Evolutionary conservation across 495 filamentous ascomycete genomes (phyloP), one percentile per base, ranked within the genome.

Genomic region (Hypoxylon fragiforme): DNA sequence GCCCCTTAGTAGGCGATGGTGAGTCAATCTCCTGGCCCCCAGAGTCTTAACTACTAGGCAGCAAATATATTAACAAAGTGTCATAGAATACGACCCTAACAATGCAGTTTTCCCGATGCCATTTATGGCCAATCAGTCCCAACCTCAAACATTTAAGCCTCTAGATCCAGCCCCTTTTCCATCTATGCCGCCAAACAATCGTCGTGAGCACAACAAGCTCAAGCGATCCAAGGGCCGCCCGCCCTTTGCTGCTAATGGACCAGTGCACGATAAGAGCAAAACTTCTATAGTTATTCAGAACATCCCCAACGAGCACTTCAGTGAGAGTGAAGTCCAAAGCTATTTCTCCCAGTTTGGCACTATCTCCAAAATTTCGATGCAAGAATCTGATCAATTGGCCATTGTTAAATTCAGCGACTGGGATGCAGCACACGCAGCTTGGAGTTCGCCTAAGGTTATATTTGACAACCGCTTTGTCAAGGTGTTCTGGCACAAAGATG

Each of bases 381-480:
- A 91, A 64, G 75, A 83, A 1, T 85, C 88, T 62, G 91, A 89
- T 61, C 79, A 82, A 36, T 69, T 96, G 8, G 92, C 94, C 7
- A 74, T 92, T 35, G 82, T 98, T 60, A 94, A 89, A 54, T 97
- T 82, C 42, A 82, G 84, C 30, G 80, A 76, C 42, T 90, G 87
- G 75, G 78, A 77, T 9, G 75, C 85, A 34, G 94, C 94, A 12
- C 85, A 87, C 56, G 80, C 83, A 13, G 94, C 94, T 1, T 97
- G 91, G 72, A 84, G 85, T 12, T 96, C 90, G 32, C 94, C 94
- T 0, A 95, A 95, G 65, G 89, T 90, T 39, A 90, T 98, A 41
- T 98, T 98, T 62, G 91, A 96, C 55, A 98, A 98, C 57, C 81
- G 94, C 14, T 98, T 98, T 62, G 94, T 98, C 36, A 98, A 96